Percentiles rank a stretch among this genome's conserved stretches.
These are phyloP conservation scores for Candida anutae DNA, from an alignment of 1,139 yeast genomes.

Conservation along the genomic window DNA sequence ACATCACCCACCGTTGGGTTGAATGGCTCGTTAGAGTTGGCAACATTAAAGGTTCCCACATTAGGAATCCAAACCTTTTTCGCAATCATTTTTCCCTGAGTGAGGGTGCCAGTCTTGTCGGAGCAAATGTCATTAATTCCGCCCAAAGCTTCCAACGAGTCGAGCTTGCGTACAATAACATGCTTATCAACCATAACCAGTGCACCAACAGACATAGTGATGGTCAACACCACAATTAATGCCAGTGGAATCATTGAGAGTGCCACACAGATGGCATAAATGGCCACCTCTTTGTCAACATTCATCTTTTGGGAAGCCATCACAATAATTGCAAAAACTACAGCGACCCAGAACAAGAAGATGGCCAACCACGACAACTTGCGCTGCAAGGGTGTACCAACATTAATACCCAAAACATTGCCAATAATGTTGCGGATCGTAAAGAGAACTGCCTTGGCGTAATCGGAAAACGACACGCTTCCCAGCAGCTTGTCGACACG, in stretches of 20 bases:
- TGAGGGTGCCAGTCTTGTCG: conserved; percentile 49
- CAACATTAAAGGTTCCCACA: conserved; percentile 25
- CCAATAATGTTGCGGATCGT: conserved; percentile 32
- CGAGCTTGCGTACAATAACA: conserved; percentile 39
- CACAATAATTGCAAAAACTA: conserved; percentile 31
- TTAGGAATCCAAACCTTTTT: conserved; percentile 29
- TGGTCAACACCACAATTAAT: conserved; percentile 46
- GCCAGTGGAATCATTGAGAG: conserved; percentile 52
- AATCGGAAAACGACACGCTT: conserved; percentile 11
- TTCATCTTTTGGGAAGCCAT: conserved; percentile 28
- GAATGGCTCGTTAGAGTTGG: conserved; percentile 30
- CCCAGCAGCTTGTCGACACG: conserved; percentile 17
- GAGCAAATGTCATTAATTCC: conserved; percentile 45
- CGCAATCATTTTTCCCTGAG: conserved; percentile 44
- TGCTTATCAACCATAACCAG: conserved; percentile 37
- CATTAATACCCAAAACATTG: conserved; percentile 27
- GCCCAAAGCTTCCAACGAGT: conserved; percentile 43
- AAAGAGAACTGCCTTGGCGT: conserved; percentile 35
- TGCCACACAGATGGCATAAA: conserved; percentile 35
- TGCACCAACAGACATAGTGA: conserved; percentile 44
- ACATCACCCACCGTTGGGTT: conserved; percentile 31
- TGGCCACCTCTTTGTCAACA: conserved; percentile 36
- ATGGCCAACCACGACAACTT: conserved; percentile 39
- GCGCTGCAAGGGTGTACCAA: conserved; percentile 39
- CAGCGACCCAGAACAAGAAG: conserved; percentile 31